These are phyloP conservation scores for Mrakia frigida DNA, from an alignment of 768 basidiomycete genomes.

Conservation along the genomic window DNA sequence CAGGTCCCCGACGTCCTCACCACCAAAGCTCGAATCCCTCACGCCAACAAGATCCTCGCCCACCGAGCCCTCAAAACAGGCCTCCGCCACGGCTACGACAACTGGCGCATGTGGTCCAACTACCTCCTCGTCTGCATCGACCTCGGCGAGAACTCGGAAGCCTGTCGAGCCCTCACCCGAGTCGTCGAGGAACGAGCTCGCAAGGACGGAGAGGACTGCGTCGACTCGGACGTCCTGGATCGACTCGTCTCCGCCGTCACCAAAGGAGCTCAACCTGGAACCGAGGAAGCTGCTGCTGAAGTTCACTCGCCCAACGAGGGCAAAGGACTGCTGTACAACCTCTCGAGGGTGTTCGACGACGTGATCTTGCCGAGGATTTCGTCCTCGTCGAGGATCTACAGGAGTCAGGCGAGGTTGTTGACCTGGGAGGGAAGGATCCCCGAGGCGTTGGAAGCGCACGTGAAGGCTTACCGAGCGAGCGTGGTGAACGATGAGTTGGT, in stretches of 20 bases:
- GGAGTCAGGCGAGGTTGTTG: slow-evolving; percentile 72
- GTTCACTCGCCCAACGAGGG: slow-evolving; percentile 53
- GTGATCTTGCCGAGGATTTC: slow-evolving; percentile 79
- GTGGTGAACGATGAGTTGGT: slow-evolving; percentile 51
- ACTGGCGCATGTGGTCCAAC: slow-evolving; percentile 98
- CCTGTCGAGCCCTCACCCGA: slow-evolving; percentile 72
- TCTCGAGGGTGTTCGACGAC: slow-evolving; percentile 67
- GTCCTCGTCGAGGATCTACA: slow-evolving; percentile 65
- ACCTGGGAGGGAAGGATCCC: slow-evolving; percentile 67
- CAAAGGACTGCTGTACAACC: slow-evolving; percentile 59
- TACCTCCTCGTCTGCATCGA: slow-evolving; percentile 92
- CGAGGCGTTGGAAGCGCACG: slow-evolving; percentile 71
- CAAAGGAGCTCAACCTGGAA: slow-evolving; percentile 43
- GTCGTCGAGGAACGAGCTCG: slow-evolving; percentile 70
- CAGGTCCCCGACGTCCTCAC: slow-evolving; percentile 1
- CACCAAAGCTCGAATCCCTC: slow-evolving; percentile 37
- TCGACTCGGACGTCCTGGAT: slow-evolving; percentile 85
- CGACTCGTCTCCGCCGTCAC: slow-evolving; percentile 83
- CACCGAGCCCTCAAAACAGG: slow-evolving; percentile 90
- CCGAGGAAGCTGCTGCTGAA: slow-evolving; percentile 33
- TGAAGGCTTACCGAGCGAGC: slow-evolving; percentile 77
- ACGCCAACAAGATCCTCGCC: slow-evolving; percentile 70
- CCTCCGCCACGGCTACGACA: slow-evolving; percentile 73
- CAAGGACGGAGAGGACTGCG: slow-evolving; percentile 51
- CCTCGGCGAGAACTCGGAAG: slow-evolving; percentile 85